Evolutionary conservation across 2,329 filamentous ascomycete species (phyloP).

Genomic region (Mariannaea elegans): DNA sequence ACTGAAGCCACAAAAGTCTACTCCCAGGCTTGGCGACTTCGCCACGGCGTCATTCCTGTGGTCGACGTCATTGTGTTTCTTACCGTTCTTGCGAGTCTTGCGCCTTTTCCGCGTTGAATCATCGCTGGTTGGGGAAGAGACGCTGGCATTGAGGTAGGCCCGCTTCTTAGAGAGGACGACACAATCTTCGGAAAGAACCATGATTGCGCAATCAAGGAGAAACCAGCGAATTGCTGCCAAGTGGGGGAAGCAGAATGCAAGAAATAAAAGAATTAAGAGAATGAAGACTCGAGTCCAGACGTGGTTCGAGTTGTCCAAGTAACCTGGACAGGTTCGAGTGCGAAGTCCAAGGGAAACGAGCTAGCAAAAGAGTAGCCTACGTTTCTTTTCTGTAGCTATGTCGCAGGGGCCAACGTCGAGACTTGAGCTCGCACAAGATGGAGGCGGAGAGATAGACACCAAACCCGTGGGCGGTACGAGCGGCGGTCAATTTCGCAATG

Average conservation of each 20-base stretch:
- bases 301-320: no score
- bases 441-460: no score
- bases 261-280: background rate
- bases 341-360: no score
- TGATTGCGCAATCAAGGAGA: background rate
- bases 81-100: background rate
- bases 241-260: no score
- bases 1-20: constrained; percentile 70
- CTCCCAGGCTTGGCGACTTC: constrained; percentile 60
- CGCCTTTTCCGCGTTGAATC: background rate
- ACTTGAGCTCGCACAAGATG: no score
- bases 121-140: background rate
- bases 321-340: no score
- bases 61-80: background rate
- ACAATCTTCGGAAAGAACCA: background rate
- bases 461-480: no score
- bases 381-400: no score
- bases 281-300: no score
- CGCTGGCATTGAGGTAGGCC: background rate
- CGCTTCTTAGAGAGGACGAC: background rate
- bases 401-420: no score
- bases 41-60: background rate
- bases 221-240: background rate
- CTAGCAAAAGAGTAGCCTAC: no score
- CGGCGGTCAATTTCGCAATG: no score